Base-by-base conservation (phyloP, 2,329 filamentous ascomycete genomes). In the Ophiostoma ips region DNA sequence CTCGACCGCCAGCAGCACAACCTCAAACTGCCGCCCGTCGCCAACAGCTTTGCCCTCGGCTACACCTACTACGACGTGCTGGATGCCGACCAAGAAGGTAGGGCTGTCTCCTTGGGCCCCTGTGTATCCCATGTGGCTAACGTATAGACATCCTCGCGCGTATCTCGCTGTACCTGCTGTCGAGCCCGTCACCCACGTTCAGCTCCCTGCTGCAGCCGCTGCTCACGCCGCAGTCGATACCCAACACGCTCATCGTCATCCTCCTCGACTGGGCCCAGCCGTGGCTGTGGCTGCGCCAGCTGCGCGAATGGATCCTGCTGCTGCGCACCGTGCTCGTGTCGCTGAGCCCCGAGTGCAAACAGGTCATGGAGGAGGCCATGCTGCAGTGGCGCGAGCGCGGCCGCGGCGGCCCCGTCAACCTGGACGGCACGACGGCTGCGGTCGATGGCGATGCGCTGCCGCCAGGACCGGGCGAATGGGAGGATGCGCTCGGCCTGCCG, bases 51-150 rank as follows among this genome's bases (percentile, higher is more conserved):
- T 66, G 89, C 89, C 11, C 69, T 95, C 53, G 89, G 89, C 48
- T 95, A 95, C 64, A 95, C 89, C 49, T 95, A 95, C 67, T 87
- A 94, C 64, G 87, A 95, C 66, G 87, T 95, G 35, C 73, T 95
- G 35, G 89, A 95, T 65, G 84, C 87, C 51, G 89, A 95, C 63
- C 88, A 94, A 65, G 90, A 95, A 72, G 86, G 86, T 88, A 83
- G 85, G 52, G 66, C 60, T 30, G 10, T 37, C 2, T 66, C 60
- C 12, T 24, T 28, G 5, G 5, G 24, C 8, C 24, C 8, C 24
- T 9, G 16, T 31, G 15, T 30, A 12, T 46, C 6, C 13, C 30
- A 19, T n/a, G 21, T 6, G 15, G n/a, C 24, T 35, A 21, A 31
- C n/a, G 2, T 5, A 2, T 54, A 90, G 89, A 95, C 68, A 90